Conservation (phyloP, 306 rosid species). For the Adenanthera pavonina region DNA sequence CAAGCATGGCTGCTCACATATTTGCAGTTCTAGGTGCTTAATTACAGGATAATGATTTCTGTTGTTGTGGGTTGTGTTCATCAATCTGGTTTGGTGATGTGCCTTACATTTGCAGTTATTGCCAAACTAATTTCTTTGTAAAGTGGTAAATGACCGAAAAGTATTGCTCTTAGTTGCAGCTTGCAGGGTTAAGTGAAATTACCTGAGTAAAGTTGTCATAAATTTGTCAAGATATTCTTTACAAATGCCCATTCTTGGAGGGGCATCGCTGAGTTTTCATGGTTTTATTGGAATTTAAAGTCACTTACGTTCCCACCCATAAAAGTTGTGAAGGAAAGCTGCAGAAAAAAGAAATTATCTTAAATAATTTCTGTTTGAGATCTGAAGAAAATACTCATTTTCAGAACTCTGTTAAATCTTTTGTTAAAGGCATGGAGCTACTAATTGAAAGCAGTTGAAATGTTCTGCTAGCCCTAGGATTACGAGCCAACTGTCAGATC, state of each 20-base stretch:
- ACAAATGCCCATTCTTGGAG: background rate
- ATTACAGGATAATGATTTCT: conserved; percentile 15
- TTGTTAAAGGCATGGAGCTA: background rate
- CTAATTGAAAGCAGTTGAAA: background rate
- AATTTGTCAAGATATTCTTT: background rate
- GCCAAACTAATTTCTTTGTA: background rate
- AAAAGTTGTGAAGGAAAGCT: background rate
- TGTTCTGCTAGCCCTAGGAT: conserved; percentile 12
- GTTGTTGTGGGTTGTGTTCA: conserved; percentile 8
- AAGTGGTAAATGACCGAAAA: background rate
- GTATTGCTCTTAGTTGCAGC: background rate
- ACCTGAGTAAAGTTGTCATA: conserved; percentile 12
- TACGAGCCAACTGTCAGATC: background rate
- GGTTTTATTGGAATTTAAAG: background rate
- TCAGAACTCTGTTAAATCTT: background rate
- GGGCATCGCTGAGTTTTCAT: background rate
- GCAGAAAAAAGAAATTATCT: conserved; percentile 24
- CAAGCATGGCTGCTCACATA: background rate
- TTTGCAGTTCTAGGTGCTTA: background rate
- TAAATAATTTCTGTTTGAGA: conserved; percentile 28
- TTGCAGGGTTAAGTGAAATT: background rate
- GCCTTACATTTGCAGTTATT: conserved; percentile 17
- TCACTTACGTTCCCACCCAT: background rate
- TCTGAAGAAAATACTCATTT: conserved; percentile 7
- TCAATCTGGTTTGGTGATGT: conserved; percentile 6